Percentiles rank a stretch among this genome's conserved stretches.
Conservation (phyloP, 1,139 yeast species). For the Taphrina populina region DNA sequence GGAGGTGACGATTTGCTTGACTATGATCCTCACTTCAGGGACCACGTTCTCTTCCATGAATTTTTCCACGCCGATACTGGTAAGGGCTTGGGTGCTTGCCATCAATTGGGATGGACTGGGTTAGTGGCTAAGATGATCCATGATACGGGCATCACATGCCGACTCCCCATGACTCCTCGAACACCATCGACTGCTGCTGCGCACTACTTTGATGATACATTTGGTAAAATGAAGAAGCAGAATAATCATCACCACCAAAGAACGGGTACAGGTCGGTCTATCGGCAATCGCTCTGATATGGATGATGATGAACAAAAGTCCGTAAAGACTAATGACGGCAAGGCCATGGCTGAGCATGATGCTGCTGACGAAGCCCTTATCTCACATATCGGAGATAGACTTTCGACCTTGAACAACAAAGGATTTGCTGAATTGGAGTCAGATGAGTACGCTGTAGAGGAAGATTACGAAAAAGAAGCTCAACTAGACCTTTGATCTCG, state of each 20-base stretch:
- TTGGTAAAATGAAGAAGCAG: conserved; percentile 26
- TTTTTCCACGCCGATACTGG: conserved; percentile 96
- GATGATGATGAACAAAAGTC: conserved; percentile 14
- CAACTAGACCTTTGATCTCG: conserved; percentile 22
- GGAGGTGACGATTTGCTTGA: conserved; percentile 64
- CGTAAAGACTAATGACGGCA: conserved; percentile 31
- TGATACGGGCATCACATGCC: conserved; percentile 48
- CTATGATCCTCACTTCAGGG: conserved; percentile 71
- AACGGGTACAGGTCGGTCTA: conserved; percentile 32
- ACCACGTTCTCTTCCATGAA: conserved; percentile 78
- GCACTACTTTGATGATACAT: conserved; percentile 47
- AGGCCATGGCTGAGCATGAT: conserved; percentile 17
- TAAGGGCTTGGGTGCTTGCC: conserved; percentile 90
- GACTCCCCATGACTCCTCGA: conserved; percentile 43
- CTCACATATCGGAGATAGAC: conserved; percentile 19
- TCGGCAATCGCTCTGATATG: conserved; percentile 23
- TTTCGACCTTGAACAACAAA: conserved; percentile 12
- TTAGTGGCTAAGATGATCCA: conserved; percentile 90
- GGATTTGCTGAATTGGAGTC: conserved; percentile 19
- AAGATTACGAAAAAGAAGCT: conserved; percentile 21
- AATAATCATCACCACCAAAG: conserved; percentile 34
- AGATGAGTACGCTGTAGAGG: conserved; percentile 27
- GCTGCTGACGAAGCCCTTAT: conserved; percentile 26
- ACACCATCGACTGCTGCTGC: conserved; percentile 47
- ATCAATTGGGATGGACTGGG: conserved; percentile 98